phyloP scores from a whole-genome alignment of 2,329 filamentous ascomycete species.

The Pseudocercospora eumusae region DNA sequence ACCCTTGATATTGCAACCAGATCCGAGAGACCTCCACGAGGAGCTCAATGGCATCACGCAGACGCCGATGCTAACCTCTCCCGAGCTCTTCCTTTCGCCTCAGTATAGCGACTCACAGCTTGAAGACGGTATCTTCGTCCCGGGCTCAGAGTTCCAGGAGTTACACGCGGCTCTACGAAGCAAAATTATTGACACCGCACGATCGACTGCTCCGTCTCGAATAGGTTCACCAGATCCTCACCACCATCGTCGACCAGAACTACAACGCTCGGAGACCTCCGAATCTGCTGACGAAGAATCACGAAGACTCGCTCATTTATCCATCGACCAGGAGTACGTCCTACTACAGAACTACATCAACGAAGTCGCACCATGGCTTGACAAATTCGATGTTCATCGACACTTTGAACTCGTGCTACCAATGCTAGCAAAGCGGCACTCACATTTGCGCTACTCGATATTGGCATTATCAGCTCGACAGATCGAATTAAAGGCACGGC shows the following conservation, averaged over 20 bases:
- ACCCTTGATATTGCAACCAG: conserved; percentile 1
- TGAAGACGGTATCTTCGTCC: conserved; percentile 40
- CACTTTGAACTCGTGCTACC: conserved; percentile 57
- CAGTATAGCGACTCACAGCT: conserved; percentile 34
- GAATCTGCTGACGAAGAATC: conserved; percentile 29
- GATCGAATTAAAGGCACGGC: conserved; percentile 54
- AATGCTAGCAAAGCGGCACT: conserved; percentile 50
- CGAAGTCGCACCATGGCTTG: conserved; percentile 58
- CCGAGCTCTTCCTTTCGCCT: conserved; percentile 31
- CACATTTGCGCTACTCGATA: conserved; percentile 52
- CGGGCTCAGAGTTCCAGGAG: conserved; percentile 38
- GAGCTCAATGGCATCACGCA: conserved; percentile 9
- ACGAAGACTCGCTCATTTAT: conserved; percentile 33
- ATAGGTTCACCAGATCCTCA: conserved; percentile 30
- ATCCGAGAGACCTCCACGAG: not conserved
- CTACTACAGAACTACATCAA: conserved; percentile 51
- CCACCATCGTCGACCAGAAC: conserved; percentile 11
- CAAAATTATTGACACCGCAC: conserved; percentile 38
- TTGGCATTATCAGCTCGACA: conserved; percentile 58
- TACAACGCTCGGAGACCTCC: conserved; percentile 15
- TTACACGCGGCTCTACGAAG: conserved; percentile 37
- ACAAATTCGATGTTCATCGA: conserved; percentile 58
- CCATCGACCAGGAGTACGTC: conserved; percentile 35
- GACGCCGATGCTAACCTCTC: conserved; percentile 22
- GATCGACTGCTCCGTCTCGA: conserved; percentile 35